phyloP scores from a whole-genome alignment of 495 filamentous ascomycete genomes.

The Staphylotrichum tortipilum region DNA sequence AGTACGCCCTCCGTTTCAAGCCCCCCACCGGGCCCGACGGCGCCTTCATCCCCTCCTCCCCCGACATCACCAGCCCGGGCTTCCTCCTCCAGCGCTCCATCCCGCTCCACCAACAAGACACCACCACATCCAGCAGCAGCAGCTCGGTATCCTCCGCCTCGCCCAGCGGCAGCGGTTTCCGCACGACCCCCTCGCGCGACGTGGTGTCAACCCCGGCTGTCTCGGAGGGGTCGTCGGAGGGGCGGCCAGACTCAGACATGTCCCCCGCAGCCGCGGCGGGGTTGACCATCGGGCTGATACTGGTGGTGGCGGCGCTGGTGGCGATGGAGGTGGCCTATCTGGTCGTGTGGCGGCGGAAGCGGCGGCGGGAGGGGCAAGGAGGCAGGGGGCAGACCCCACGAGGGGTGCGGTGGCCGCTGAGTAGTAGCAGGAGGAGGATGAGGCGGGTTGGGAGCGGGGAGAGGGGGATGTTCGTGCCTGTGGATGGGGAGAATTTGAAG shows the following conservation, averaged over 20 bases:
- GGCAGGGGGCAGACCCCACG: too few species aligned
- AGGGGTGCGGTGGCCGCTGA: too few species aligned
- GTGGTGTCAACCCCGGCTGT: too few species aligned
- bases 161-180: too few species aligned
- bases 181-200: too few species aligned
- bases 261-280: constrained; percentile 3
- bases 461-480: constrained; percentile 2
- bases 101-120: not conserved
- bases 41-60: not conserved
- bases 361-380: not conserved
- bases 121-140: too few species aligned
- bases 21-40: constrained; percentile 7
- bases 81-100: constrained; percentile 2
- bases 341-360: constrained; percentile 9
- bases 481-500: too few species aligned
- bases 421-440: not conserved
- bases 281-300: constrained; percentile 8
- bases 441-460: not conserved
- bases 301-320: constrained; percentile 2
- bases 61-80: constrained; percentile 10
- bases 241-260: not conserved
- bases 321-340: constrained; percentile 6
- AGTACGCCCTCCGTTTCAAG: constrained; percentile 14
- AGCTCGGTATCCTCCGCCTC: too few species aligned
- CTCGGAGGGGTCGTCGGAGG: too few species aligned